Conservation (phyloP, 2,329 filamentous ascomycete species). For the Alternaria triticina region DNA sequence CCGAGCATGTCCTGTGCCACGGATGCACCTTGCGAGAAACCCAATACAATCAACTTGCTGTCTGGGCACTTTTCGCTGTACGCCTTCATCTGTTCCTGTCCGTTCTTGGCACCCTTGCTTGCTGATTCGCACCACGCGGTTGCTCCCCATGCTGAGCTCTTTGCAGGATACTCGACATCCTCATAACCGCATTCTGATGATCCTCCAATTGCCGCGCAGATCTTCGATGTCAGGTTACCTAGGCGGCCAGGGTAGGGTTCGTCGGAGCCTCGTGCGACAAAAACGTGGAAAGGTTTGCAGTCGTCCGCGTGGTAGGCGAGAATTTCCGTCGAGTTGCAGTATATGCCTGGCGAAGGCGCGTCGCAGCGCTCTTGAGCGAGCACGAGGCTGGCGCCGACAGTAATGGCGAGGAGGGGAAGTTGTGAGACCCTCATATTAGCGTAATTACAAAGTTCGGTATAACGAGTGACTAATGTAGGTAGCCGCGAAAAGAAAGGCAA, state of each 20-base stretch:
- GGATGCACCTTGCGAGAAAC: slow-evolving; percentile 33
- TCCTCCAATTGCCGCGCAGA: slow-evolving; percentile 27
- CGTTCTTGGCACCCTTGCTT: slow-evolving; percentile 25
- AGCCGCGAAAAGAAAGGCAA: neutral
- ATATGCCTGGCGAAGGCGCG: slow-evolving; percentile 24
- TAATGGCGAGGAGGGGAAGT: slow-evolving; percentile 11
- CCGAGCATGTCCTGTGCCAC: slow-evolving; percentile 38
- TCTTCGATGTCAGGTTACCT: slow-evolving; percentile 29
- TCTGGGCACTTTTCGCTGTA: slow-evolving; percentile 35
- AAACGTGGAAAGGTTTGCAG: slow-evolving; percentile 36
- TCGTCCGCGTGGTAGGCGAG: slow-evolving; percentile 25
- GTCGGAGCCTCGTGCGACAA: slow-evolving; percentile 37
- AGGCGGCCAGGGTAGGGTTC: slow-evolving; percentile 37
- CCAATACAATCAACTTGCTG: slow-evolving; percentile 35
- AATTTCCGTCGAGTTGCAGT: slow-evolving; percentile 34
- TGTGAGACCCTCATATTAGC: slow-evolving; percentile 20
- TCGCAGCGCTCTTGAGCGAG: slow-evolving; percentile 34
- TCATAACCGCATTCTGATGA: slow-evolving; percentile 30
- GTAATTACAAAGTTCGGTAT: neutral
- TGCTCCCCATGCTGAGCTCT: slow-evolving; percentile 31
- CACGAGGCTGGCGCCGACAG: slow-evolving; percentile 15
- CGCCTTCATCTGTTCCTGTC: slow-evolving; percentile 33
- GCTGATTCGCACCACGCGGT: slow-evolving; percentile 38
- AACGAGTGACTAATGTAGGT: slow-evolving; percentile 8
- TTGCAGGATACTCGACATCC: slow-evolving; percentile 36